Conservation (phyloP, 129 eudicot genomes). For the Centella asiatica region DNA sequence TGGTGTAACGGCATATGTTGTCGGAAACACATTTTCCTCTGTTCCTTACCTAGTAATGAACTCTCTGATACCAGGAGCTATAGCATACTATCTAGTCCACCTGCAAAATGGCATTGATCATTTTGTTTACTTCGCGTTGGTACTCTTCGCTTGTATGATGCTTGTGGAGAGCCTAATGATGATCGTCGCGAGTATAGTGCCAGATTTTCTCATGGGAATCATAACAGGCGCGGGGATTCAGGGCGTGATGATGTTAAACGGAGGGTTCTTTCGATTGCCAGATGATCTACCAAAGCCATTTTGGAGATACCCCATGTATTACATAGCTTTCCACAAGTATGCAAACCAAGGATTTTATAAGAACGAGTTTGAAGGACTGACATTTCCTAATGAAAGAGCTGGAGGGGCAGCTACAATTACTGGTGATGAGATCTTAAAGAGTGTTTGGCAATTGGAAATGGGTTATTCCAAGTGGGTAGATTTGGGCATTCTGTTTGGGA, state of each 20-base stretch:
- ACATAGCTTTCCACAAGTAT: conserved; percentile 47
- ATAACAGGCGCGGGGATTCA: conserved; percentile 39
- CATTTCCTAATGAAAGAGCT: conserved; percentile 17
- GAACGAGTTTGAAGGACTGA: conserved; percentile 49
- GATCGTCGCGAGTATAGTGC: conserved; percentile 43
- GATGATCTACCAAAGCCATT: neutral
- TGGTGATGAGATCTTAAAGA: conserved; percentile 38
- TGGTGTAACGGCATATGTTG: conserved; percentile 84
- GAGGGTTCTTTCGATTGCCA: conserved; percentile 5
- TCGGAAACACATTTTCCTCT: conserved; percentile 87
- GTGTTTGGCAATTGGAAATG: conserved; percentile 45
- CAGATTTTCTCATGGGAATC: conserved; percentile 44
- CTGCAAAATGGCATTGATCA: conserved; percentile 59
- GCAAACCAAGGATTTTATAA: conserved; percentile 52
- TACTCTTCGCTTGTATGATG: conserved; percentile 85
- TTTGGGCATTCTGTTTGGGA: conserved; percentile 37
- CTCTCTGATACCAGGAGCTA: conserved; percentile 78
- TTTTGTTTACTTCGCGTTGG: conserved; percentile 70
- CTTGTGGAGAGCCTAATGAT: conserved; percentile 55
- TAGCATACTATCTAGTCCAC: conserved; percentile 80
- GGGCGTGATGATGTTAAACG: conserved; percentile 15
- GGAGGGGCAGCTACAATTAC: conserved; percentile 22
- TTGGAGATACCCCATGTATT: conserved; percentile 25
- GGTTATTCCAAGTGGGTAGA: conserved; percentile 53
- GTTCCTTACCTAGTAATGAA: conserved; percentile 79